Evolutionary conservation across 2,329 filamentous ascomycete species (phyloP).

Genomic region (Cryphonectria parasitica): DNA sequence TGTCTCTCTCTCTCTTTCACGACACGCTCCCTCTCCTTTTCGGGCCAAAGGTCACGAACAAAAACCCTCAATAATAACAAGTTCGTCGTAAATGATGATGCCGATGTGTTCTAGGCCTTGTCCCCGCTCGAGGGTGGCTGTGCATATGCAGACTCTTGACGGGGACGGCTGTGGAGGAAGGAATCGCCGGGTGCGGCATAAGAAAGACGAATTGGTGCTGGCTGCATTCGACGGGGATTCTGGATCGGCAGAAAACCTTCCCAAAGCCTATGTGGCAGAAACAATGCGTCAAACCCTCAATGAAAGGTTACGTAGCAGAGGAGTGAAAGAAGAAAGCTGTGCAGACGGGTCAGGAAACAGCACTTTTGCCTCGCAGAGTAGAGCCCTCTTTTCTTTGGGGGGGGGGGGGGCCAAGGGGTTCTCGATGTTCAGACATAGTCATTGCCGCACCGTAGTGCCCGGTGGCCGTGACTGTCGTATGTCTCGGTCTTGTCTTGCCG

Average conservation of each 20-base stretch:
- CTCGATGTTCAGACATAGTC: not conserved
- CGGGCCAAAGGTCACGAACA: not conserved
- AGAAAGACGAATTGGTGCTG: not conserved
- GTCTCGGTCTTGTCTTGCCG: not conserved
- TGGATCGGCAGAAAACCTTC: not conserved
- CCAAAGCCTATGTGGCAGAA: not conserved
- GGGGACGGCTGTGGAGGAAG: not conserved
- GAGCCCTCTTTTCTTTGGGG: not conserved
- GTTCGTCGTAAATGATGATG: not conserved
- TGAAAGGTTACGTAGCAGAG: not conserved
- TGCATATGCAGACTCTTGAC: not conserved
- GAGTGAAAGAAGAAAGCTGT: not conserved
- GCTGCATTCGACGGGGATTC: not conserved
- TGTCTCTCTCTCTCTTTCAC: too few species aligned
- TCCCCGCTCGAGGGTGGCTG: not conserved
- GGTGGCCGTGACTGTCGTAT: not conserved
- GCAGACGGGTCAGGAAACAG: not conserved
- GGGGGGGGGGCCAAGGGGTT: not conserved
- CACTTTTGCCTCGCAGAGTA: not conserved
- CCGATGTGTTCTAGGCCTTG: not conserved
- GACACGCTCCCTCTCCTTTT: not conserved
- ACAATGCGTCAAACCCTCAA: not conserved
- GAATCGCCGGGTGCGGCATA: not conserved
- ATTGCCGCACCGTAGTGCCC: not conserved
- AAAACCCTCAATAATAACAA: not conserved